A percentile compares a stretch with the other conserved stretches of the same genome.
Evolutionary conservation across 2,329 filamentous ascomycete genomes (phyloP).

Genomic region (Whalleya microplaca): DNA sequence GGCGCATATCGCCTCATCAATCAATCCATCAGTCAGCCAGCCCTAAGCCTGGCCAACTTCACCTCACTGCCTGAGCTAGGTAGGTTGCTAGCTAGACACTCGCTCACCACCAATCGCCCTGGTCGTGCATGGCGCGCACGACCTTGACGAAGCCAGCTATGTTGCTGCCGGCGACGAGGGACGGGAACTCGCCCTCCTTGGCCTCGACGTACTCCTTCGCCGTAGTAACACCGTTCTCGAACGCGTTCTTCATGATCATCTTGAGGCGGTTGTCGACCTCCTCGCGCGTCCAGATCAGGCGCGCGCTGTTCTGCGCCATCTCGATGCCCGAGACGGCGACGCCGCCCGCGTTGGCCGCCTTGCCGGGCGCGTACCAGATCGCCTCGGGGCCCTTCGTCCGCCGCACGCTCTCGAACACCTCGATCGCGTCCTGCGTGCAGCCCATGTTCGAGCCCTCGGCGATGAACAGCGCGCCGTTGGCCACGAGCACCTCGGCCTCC

Average conservation of each 20-base stretch:
- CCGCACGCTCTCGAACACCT: conserved; percentile 79
- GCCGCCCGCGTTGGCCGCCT: conserved; percentile 96
- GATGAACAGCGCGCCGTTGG: conserved; percentile 78
- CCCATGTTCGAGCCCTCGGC: conserved; percentile 99
- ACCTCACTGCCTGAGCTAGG: background rate
- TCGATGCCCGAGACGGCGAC: conserved; percentile 96
- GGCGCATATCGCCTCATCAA: background rate
- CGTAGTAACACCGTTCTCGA: conserved; percentile 85
- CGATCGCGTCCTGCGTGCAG: conserved; percentile 93
- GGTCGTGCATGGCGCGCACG: conserved; percentile 89
- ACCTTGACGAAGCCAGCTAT: conserved; percentile 99
- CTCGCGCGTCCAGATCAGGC: conserved; percentile 82
- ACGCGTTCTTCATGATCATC: conserved; percentile 92
- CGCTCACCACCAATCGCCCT: conserved; percentile 84
- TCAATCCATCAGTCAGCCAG: background rate
- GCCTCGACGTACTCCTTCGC: conserved; percentile 85
- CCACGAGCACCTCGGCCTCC: conserved; percentile 82
- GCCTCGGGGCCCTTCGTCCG: conserved; percentile 66
- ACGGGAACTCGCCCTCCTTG: conserved; percentile 82
- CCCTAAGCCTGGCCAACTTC: background rate
- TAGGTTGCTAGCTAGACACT: background rate
- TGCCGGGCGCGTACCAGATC: conserved; percentile 96
- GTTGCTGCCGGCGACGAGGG: conserved; percentile 90
- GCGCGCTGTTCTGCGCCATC: conserved; percentile 96
- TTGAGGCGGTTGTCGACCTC: conserved; percentile 92